Percentiles rank a stretch among this genome's conserved stretches.
Evolutionary conservation across 768 basidiomycete species (phyloP).

Genomic region (Amanita jacksonii): DNA sequence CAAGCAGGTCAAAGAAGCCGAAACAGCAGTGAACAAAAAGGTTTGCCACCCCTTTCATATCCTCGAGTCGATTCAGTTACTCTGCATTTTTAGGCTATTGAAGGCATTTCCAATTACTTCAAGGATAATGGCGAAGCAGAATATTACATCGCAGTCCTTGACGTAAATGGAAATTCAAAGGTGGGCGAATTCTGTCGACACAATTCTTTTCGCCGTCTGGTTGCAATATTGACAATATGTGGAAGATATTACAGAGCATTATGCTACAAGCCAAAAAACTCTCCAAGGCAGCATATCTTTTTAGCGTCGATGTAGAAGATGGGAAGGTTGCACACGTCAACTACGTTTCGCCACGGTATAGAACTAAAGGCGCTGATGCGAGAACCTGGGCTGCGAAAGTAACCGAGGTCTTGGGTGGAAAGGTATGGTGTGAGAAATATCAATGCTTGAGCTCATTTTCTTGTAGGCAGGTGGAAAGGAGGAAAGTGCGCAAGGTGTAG

Average conservation of each 20-base stretch:
- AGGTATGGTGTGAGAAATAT: constrained; percentile 38
- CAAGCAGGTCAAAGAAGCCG: constrained; percentile 77
- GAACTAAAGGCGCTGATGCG: constrained; percentile 66
- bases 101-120: constrained; percentile 65
- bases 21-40: constrained; percentile 65
- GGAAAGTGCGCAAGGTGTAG: constrained; percentile 86
- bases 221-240: no score
- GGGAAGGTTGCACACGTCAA: constrained; percentile 86
- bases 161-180: constrained; percentile 83
- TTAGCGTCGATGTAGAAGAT: constrained; percentile 62
- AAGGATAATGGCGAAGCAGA: constrained; percentile 59
- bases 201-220: neutral
- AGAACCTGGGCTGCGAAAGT: constrained; percentile 83
- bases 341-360: constrained; percentile 50
- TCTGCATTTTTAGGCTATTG: constrained; percentile 58
- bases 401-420: constrained; percentile 77
- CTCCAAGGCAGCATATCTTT: constrained; percentile 78
- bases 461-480: constrained; percentile 89
- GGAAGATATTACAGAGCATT: constrained; percentile 75
- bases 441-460: neutral
- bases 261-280: constrained; percentile 72
- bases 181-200: constrained; percentile 23
- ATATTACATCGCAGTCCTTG: constrained; percentile 62
- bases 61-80: neutral
- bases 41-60: constrained; percentile 28